Conservation (phyloP, 768 basidiomycete species). For the Vararia minispora region DNA sequence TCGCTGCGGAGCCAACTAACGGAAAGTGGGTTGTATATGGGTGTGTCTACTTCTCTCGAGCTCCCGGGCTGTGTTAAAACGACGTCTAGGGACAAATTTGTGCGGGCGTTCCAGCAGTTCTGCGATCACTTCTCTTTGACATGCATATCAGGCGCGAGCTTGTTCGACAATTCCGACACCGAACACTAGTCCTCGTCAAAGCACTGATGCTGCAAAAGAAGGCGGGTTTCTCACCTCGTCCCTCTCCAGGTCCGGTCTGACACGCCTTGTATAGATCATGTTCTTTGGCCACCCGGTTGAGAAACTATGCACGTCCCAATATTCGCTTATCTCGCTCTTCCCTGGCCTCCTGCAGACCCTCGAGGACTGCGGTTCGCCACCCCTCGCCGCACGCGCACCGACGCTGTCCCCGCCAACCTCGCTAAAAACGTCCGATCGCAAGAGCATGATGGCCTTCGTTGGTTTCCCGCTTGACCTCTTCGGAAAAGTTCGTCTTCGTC, state of each 20-base stretch:
- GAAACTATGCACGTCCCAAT: conserved; percentile 92
- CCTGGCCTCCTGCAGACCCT: conserved; percentile 78
- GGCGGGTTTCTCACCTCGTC: conserved; percentile 33
- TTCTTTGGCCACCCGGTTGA: conserved; percentile 97
- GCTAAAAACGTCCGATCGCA: conserved; percentile 78
- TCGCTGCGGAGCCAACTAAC: conserved; percentile 75
- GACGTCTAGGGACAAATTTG: conserved; percentile 52
- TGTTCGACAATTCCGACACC: conserved; percentile 87
- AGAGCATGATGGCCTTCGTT: conserved; percentile 83
- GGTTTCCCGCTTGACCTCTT: conserved; percentile 94
- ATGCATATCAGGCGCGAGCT: conserved; percentile 64
- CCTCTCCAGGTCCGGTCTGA: background rate
- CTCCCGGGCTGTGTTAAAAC: conserved; percentile 1
- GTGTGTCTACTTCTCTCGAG: conserved; percentile 29
- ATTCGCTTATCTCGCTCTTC: conserved; percentile 87
- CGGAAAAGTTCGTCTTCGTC: conserved; percentile 50
- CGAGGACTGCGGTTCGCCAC: conserved; percentile 86
- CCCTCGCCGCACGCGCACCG: conserved; percentile 49
- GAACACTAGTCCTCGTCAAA: conserved; percentile 88
- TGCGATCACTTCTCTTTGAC: background rate
- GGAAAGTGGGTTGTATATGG: conserved; percentile 93
- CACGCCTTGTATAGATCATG: conserved; percentile 56
- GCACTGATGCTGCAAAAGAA: conserved; percentile 88
- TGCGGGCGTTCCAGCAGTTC: conserved; percentile 22
- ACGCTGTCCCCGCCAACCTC: conserved; percentile 66